Evolutionary conservation across 192 early-diverging fungal species (phyloP).

Genomic region (Backusella tuberculispora): DNA sequence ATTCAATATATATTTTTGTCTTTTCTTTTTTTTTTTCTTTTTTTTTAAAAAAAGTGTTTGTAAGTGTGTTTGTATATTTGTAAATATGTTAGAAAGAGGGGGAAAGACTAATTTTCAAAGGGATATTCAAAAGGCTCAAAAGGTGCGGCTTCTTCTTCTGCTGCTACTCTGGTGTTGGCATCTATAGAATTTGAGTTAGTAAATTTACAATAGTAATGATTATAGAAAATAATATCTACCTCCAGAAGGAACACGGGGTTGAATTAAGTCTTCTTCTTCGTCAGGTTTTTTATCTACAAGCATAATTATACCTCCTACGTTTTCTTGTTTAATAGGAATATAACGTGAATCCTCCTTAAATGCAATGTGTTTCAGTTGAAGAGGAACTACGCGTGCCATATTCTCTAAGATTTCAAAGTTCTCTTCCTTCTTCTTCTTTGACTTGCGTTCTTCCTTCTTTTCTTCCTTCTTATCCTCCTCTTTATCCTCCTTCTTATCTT

Average conservation of each 20-base stretch:
- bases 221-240: conserved; percentile 10
- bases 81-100: not conserved
- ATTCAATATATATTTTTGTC: not conserved
- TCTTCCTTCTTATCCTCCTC: conserved; percentile 58
- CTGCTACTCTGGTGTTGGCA: conserved; percentile 42
- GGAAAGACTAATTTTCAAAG: conserved; percentile 60
- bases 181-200: conserved; percentile 16
- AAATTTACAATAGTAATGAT: not conserved
- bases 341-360: conserved; percentile 89
- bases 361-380: conserved; percentile 84
- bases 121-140: conserved; percentile 87
- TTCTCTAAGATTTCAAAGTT: conserved; percentile 82
- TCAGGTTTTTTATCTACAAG: conserved; percentile 75
- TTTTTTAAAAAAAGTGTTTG: not conserved
- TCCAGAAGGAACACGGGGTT: conserved; percentile 49
- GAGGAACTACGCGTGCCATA: conserved; percentile 84
- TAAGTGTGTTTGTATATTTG: not conserved
- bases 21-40: conserved; percentile 3
- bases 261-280: conserved; percentile 85
- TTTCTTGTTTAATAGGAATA: conserved; percentile 80
- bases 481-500: conserved; percentile 55
- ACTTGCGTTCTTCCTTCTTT: conserved; percentile 56
- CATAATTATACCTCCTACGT: conserved; percentile 86
- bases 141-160: conserved; percentile 65
- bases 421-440: conserved; percentile 77